These are phyloP conservation scores for Pseudomicrostroma phylloplanum DNA, from an alignment of 1,284 basidiomycete species.

Conservation along the genomic window DNA sequence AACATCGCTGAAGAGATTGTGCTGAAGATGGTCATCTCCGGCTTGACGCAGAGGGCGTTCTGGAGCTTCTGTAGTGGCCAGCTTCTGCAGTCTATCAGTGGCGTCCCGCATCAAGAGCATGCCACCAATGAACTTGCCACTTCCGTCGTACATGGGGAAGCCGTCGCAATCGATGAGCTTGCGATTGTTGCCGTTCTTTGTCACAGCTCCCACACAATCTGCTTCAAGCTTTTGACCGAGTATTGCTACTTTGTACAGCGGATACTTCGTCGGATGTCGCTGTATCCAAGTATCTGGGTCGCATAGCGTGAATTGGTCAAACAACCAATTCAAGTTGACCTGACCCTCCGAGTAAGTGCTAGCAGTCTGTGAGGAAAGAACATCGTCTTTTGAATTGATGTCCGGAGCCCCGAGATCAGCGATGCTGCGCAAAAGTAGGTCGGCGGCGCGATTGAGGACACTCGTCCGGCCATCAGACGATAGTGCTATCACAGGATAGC, in stretches of 20 bases:
- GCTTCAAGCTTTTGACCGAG: slow-evolving; percentile 26
- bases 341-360: slow-evolving; percentile 11
- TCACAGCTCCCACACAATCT: slow-evolving; percentile 22
- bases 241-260: slow-evolving; percentile 38
- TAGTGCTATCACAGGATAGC: no score
- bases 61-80: background rate
- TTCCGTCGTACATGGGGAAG: slow-evolving; percentile 32
- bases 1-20: background rate
- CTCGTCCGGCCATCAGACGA: slow-evolving; percentile 28
- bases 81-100: background rate
- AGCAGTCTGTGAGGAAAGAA: background rate
- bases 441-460: slow-evolving; percentile 21
- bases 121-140: slow-evolving; percentile 39
- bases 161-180: slow-evolving; percentile 27
- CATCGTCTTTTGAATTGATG: background rate
- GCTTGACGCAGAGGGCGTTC: background rate
- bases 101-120: background rate
- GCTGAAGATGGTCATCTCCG: background rate
- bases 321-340: slow-evolving; percentile 14
- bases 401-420: background rate
- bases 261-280: slow-evolving; percentile 26
- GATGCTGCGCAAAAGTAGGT: slow-evolving; percentile 10
- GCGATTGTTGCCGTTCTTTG: slow-evolving; percentile 19
- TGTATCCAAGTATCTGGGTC: slow-evolving; percentile 31
- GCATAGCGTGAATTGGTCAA: slow-evolving; percentile 27